Percentiles rank a stretch among this genome's conserved stretches.
phyloP scores from a whole-genome alignment of 2,329 filamentous ascomycete species.

The Fusarium sp. region DNA sequence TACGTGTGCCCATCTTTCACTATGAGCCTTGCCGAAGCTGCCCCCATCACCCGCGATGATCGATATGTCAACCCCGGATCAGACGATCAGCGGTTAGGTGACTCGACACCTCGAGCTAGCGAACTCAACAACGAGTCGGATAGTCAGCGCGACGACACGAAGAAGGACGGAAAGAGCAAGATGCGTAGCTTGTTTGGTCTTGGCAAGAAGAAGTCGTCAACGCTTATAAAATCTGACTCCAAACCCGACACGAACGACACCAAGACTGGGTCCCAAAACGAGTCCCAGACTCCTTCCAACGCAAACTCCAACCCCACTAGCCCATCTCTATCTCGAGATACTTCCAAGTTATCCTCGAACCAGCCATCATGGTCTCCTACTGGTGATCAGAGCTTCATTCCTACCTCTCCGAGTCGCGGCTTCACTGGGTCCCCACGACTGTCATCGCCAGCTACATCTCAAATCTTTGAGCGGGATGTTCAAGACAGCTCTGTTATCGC shows the following conservation, averaged over 20 bases:
- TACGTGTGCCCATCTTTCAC: slow-evolving; percentile 12
- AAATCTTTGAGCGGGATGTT: slow-evolving; percentile 95
- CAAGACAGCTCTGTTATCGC: slow-evolving; percentile 78
- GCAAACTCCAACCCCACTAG: slow-evolving; percentile 50
- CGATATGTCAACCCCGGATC: slow-evolving; percentile 35
- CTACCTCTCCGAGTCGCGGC: slow-evolving; percentile 74
- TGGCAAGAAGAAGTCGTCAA: slow-evolving; percentile 67
- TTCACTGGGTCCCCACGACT: slow-evolving; percentile 79
- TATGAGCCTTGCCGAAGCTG: slow-evolving; percentile 50
- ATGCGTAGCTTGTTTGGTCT: slow-evolving; percentile 70
- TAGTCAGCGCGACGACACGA: slow-evolving; percentile 27
- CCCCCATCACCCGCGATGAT: slow-evolving; percentile 35
- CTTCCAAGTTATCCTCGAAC: slow-evolving; percentile 55
- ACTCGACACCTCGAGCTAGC: slow-evolving; percentile 50
- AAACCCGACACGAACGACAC: slow-evolving; percentile 25
- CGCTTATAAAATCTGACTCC: slow-evolving; percentile 27
- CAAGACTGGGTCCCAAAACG: slow-evolving; percentile 32
- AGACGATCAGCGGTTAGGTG: slow-evolving; percentile 46
- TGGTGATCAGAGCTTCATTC: slow-evolving; percentile 59
- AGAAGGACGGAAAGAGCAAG: slow-evolving; percentile 56
- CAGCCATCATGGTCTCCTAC: slow-evolving; percentile 58
- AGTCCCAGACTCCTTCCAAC: slow-evolving; percentile 52
- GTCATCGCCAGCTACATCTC: slow-evolving; percentile 80
- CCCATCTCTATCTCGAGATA: slow-evolving; percentile 50
- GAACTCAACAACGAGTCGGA: slow-evolving; percentile 59